A percentile compares a stretch with the other conserved stretches of the same genome.
Conservation (phyloP, 371 early-diverging fungal species). For the Rhizomucor miehei region DNA sequence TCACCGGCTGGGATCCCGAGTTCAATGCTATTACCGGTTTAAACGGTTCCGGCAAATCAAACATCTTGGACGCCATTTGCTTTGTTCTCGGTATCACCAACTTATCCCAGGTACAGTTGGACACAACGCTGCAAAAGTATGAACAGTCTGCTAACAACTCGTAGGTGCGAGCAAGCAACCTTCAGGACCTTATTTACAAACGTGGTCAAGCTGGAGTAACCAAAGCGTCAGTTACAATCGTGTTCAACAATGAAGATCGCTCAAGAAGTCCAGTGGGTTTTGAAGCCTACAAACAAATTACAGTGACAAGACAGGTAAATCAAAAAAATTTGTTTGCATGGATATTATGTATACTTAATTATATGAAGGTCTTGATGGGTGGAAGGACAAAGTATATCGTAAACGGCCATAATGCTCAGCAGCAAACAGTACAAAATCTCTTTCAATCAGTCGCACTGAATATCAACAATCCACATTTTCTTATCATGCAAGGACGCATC, state of each 20-base stretch:
- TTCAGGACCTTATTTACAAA: constrained; percentile 97
- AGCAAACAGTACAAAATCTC: constrained; percentile 87
- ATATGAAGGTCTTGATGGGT: constrained; percentile 78
- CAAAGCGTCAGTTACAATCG: constrained; percentile 95
- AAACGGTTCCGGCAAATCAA: constrained; percentile 99
- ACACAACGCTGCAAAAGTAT: neutral
- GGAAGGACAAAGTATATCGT: constrained; percentile 96
- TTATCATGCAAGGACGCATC: constrained; percentile 99
- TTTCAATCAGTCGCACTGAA: constrained; percentile 97
- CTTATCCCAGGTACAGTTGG: constrained; percentile 67
- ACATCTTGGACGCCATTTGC: constrained; percentile 99
- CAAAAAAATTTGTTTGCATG: neutral
- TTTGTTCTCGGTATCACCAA: constrained; percentile 98
- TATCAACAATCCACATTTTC: constrained; percentile 97
- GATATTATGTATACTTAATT: neutral
- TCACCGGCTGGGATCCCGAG: constrained; percentile 93
- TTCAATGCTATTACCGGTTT: constrained; percentile 99
- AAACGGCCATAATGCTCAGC: constrained; percentile 91
- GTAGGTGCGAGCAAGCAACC: constrained; percentile 91
- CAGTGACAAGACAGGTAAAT: constrained; percentile 92
- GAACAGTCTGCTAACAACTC: neutral
- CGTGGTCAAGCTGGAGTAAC: constrained; percentile 96
- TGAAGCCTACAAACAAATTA: constrained; percentile 82
- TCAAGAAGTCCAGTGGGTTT: constrained; percentile 90
- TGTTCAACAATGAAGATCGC: constrained; percentile 92